Evolutionary conservation across 257 asterid genomes (phyloP).

Genomic region (Plantago ovata): DNA sequence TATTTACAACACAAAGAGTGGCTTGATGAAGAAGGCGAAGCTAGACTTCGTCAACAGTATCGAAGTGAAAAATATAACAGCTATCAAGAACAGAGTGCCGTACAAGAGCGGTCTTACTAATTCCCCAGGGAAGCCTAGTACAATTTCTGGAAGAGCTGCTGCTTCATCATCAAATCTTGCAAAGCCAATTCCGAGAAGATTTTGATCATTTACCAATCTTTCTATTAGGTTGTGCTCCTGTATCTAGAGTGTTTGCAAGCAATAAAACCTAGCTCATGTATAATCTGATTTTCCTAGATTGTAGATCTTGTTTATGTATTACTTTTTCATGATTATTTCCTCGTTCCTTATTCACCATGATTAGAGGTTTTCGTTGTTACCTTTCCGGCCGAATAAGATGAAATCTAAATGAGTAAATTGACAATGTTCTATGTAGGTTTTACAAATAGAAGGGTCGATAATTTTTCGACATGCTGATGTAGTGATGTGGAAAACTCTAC

Average conservation of each 20-base stretch:
- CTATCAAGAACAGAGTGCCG: conserved; percentile 51
- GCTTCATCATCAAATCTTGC: conserved; percentile 34
- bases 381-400: no score
- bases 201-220: conserved; percentile 11
- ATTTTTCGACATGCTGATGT: no score
- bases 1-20: conserved; percentile 67
- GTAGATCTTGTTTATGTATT: no score
- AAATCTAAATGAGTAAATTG: no score
- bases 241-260: background rate
- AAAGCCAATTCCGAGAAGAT: conserved; percentile 33
- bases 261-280: background rate
- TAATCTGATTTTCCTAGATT: no score
- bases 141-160: conserved; percentile 27
- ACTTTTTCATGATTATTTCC: no score
- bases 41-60: conserved; percentile 68
- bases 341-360: no score
- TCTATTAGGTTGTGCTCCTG: background rate
- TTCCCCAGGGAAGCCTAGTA: conserved; percentile 25
- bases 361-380: no score
- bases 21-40: conserved; percentile 90
- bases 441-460: no score
- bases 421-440: no score
- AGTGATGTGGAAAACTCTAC: no score
- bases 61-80: conserved; percentile 71
- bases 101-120: conserved; percentile 37